A percentile compares a stretch with the other conserved stretches of the same genome.
These are phyloP conservation scores for Colletotrichum siamense DNA, from an alignment of 2,329 filamentous ascomycete species.

Conservation along the genomic window DNA sequence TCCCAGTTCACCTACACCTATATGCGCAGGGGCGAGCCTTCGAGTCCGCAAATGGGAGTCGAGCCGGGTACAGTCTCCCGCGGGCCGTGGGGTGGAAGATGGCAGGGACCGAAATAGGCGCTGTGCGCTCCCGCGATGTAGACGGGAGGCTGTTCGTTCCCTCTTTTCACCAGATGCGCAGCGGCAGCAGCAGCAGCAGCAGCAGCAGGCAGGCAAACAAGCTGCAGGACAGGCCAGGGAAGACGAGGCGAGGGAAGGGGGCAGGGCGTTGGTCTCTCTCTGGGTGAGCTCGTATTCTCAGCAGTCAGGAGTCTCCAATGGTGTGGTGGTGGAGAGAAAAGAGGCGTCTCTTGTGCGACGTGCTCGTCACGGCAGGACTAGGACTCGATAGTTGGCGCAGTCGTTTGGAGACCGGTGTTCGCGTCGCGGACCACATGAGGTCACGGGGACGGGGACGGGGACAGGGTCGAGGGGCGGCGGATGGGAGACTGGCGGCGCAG, in stretches of 20 bases:
- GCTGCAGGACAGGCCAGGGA: neutral
- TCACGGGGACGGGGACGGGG: conserved; percentile 13
- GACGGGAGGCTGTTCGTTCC: neutral
- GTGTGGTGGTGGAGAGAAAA: conserved; percentile 32
- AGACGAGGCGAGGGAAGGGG: neutral
- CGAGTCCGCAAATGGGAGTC: conserved; percentile 3
- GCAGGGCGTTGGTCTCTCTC: neutral
- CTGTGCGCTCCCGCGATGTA: conserved; percentile 8
- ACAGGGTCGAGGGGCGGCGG: conserved; percentile 5
- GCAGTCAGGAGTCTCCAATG: conserved; percentile 35
- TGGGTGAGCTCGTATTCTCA: conserved; percentile 37
- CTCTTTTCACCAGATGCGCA: conserved; percentile 7
- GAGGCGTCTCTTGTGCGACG: conserved; percentile 38
- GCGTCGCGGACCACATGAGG: conserved; percentile 24
- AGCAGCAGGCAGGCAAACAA: neutral
- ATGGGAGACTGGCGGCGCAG: conserved; percentile 7
- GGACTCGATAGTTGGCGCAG: conserved; percentile 24
- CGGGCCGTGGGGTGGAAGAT: neutral
- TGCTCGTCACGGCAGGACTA: conserved; percentile 20
- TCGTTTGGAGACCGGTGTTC: conserved; percentile 21
- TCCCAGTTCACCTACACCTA: conserved; percentile 25
- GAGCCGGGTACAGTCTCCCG: conserved; percentile 1
- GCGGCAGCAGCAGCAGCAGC: neutral
- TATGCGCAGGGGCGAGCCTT: conserved; percentile 22
- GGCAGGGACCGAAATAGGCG: neutral